A percentile compares a stretch with the other conserved stretches of the same genome.
phyloP scores from a whole-genome alignment of 78 protist genomes.

The Dictyostelium purpureum region DNA sequence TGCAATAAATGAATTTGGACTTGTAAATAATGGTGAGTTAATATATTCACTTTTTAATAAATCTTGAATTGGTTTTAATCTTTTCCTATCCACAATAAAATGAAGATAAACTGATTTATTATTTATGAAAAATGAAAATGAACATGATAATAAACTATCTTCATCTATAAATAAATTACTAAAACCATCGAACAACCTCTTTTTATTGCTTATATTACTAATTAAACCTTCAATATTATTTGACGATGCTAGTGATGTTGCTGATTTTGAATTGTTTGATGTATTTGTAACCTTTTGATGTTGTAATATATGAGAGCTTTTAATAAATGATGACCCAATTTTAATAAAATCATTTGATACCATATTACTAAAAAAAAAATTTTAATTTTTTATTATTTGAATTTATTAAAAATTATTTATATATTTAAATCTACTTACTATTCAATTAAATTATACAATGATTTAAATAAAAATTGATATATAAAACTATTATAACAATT shows the following conservation, averaged over 20 bases:
- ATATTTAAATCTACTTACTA: neutral
- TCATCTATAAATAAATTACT: conserved; percentile 18
- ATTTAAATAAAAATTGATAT: neutral
- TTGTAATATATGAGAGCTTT: neutral
- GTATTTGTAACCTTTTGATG: neutral
- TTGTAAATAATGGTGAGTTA: conserved; percentile 23
- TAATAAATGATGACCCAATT: conserved; percentile 52
- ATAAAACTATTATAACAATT: neutral
- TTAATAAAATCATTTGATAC: conserved; percentile 41
- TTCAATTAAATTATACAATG: conserved; percentile 31
- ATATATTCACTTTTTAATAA: neutral
- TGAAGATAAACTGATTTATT: conserved; percentile 35
- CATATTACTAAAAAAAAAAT: neutral
- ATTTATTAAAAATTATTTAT: neutral
- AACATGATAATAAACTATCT: conserved; percentile 26
- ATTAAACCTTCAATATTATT: neutral
- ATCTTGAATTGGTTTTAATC: conserved; percentile 30
- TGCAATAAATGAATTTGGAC: conserved; percentile 47
- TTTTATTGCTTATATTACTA: neutral
- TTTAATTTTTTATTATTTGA: neutral
- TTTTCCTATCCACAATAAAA: conserved; percentile 36
- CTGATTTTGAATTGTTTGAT: neutral
- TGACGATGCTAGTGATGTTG: too few species aligned
- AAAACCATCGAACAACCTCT: neutral
- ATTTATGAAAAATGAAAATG: conserved; percentile 48